Evolutionary conservation across 2,329 filamentous ascomycete species (phyloP).

Genomic region (Xylaria sp.): DNA sequence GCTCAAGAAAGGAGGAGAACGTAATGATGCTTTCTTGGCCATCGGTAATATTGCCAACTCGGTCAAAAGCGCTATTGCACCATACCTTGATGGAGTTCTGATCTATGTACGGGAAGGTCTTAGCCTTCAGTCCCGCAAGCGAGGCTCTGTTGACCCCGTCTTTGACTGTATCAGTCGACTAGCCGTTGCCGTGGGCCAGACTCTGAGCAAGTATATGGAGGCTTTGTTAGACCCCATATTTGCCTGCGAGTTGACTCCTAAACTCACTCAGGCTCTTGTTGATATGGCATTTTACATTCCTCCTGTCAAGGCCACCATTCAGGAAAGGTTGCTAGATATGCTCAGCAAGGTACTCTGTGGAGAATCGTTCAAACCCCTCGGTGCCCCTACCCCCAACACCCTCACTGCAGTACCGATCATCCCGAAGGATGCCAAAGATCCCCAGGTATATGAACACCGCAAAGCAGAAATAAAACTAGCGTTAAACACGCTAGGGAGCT

Average conservation of each 20-base stretch:
- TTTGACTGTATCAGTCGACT: conserved; percentile 98
- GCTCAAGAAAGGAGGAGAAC: conserved; percentile 93
- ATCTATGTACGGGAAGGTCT: conserved; percentile 93
- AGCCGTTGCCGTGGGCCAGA: conserved; percentile 93
- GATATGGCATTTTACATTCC: conserved; percentile 99
- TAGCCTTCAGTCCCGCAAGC: conserved; percentile 77
- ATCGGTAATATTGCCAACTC: conserved; percentile 97
- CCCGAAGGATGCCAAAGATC: conserved; percentile 86
- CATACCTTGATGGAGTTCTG: conserved; percentile 93
- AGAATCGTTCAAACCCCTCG: conserved; percentile 89
- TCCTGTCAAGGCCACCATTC: conserved; percentile 90
- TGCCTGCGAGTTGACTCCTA: conserved; percentile 91
- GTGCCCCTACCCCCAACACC: conserved; percentile 86
- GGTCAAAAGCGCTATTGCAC: conserved; percentile 92
- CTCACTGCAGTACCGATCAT: conserved; percentile 83
- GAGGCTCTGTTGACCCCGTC: conserved; percentile 77
- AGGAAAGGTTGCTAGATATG: conserved; percentile 93
- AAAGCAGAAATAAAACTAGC: conserved; percentile 92
- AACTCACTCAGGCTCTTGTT: conserved; percentile 92
- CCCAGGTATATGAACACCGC: conserved; percentile 79
- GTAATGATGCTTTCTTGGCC: conserved; percentile 92
- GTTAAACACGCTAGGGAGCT: conserved; percentile 94
- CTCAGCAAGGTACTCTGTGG: conserved; percentile 93
- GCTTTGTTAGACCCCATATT: conserved; percentile 95
- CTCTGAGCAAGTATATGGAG: conserved; percentile 98